Evolutionary conservation across 2,329 filamentous ascomycete genomes (phyloP), one percentile per base, ranked within the genome.

Genomic region (Talaromyces pinophilus): DNA sequence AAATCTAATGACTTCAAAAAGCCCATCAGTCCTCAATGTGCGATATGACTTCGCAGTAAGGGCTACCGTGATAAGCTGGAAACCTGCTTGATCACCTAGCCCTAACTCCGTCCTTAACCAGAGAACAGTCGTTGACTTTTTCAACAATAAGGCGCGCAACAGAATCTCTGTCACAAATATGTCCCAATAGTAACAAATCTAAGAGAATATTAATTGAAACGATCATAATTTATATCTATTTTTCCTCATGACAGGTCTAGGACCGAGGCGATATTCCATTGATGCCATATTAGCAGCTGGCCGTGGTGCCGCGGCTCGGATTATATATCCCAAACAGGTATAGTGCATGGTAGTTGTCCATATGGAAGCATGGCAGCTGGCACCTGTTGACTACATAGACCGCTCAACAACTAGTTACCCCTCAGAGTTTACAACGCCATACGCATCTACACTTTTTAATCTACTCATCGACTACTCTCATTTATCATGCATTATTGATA

Each of bases 351-450:
- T 30, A 7, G 19, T 1, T n/a, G 28, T 54, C 50, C 50, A 10
- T 13, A 35, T 35, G 52, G n/a, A 35, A 35, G 25, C 50, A 54
- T 33, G 13, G 50, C 33, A 22, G 19, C 19, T 57, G 54, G 54
- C 54, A 25, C 19, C 40, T 57, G 33, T 57, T 57, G 30, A 57
- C 54, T 22, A 30, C n/a, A 19, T 22, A 57, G n/a, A 57, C 54
- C 33, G 19, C 54, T 38, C n/a, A 54, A n/a, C 28, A 13, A 5
- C 7, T 30, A 28, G 7, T 13, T 54, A 57, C 54, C 54, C 54
- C 54, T 57, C 54, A 25, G n/a, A 38, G n/a, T 38, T n/a, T 19
- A 40, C 54, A 15, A 38, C 54, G 15, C 25, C 28, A 57, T 38
- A 25, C 52, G 10, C 52, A 57, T 22, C 19, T 57, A 22, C 54